Conservation (phyloP, 108 stramenopile species). For the Parietichytrium sp. region DNA sequence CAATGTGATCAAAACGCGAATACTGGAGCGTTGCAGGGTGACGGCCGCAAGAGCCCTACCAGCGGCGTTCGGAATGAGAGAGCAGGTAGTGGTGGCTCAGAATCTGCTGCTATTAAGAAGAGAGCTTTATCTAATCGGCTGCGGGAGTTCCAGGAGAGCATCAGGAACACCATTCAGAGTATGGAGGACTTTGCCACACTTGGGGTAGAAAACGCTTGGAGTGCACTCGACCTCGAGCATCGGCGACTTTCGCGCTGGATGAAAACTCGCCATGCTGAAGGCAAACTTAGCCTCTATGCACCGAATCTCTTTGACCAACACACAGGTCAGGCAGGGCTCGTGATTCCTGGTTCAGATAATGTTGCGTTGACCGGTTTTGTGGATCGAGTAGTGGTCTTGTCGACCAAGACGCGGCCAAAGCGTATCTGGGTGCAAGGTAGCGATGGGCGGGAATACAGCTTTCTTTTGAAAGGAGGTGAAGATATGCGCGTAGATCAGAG, state of each 20-base stretch:
- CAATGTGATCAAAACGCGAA: background rate
- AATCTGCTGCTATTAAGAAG: too few relatives aligned
- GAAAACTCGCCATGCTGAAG: background rate
- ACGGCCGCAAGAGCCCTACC: background rate
- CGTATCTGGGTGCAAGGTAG: constrained; percentile 1
- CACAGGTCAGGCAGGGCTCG: background rate
- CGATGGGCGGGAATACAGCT: constrained; percentile 7
- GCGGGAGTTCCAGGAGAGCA: background rate
- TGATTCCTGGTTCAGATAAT: background rate
- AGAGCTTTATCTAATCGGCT: too few relatives aligned
- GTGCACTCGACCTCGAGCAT: constrained; percentile 4
- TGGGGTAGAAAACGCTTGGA: background rate
- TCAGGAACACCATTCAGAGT: background rate
- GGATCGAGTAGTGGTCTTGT: background rate
- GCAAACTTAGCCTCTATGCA: background rate
- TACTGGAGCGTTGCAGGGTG: background rate
- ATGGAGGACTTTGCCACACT: background rate
- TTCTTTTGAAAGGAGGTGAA: constrained; percentile 44
- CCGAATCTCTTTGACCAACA: background rate
- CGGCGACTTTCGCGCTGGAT: background rate
- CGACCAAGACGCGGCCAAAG: constrained; percentile 43
- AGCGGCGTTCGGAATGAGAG: too few relatives aligned
- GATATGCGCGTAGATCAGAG: constrained; percentile 43
- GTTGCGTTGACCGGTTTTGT: constrained; percentile 7
- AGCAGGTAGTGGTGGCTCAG: too few relatives aligned